A percentile compares a stretch with the other conserved stretches of the same genome.
Conservation (phyloP, 108 stramenopile genomes). For the Tribonema minus region DNA sequence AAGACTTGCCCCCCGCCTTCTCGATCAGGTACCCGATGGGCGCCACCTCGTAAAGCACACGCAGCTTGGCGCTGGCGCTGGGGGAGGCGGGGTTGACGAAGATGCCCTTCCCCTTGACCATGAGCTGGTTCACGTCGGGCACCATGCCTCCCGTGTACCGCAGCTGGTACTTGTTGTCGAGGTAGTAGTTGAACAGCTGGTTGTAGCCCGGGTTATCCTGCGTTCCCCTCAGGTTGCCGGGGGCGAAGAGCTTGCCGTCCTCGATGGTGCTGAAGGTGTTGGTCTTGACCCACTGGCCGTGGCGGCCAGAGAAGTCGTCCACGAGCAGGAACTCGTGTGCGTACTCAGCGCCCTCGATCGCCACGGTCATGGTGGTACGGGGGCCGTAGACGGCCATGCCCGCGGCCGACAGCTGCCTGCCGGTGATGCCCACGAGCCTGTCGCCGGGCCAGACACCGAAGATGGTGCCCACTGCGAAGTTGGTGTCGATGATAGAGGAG, state of each 20-base stretch:
- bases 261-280: slow-evolving; percentile 50
- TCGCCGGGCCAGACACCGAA: slow-evolving; percentile 59
- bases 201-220: slow-evolving; percentile 58
- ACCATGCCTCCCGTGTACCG: slow-evolving; percentile 63
- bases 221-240: slow-evolving; percentile 59
- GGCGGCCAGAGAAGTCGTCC: slow-evolving; percentile 54
- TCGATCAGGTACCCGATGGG: slow-evolving; percentile 59
- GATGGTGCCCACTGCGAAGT: slow-evolving; percentile 63
- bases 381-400: slow-evolving; percentile 61
- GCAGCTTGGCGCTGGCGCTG: slow-evolving; percentile 54
- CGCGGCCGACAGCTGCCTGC: slow-evolving; percentile 44
- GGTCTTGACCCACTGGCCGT: slow-evolving; percentile 56
- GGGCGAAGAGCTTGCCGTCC: slow-evolving; percentile 70
- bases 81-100: slow-evolving; percentile 59
- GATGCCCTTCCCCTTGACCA: slow-evolving; percentile 60
- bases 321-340: slow-evolving; percentile 54
- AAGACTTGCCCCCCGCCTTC: slow-evolving; percentile 59
- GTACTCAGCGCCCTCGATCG: slow-evolving; percentile 48
- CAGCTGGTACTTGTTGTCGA: slow-evolving; percentile 57
- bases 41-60: slow-evolving; percentile 57
- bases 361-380: slow-evolving; percentile 57
- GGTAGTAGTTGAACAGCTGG: slow-evolving; percentile 52
- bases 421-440: slow-evolving; percentile 55
- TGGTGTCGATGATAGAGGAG: slow-evolving; percentile 63
- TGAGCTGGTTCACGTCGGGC: slow-evolving; percentile 61